Conservation (phyloP, 225 moss, liverwort and hornwort species). For the Polytrichum commune region DNA sequence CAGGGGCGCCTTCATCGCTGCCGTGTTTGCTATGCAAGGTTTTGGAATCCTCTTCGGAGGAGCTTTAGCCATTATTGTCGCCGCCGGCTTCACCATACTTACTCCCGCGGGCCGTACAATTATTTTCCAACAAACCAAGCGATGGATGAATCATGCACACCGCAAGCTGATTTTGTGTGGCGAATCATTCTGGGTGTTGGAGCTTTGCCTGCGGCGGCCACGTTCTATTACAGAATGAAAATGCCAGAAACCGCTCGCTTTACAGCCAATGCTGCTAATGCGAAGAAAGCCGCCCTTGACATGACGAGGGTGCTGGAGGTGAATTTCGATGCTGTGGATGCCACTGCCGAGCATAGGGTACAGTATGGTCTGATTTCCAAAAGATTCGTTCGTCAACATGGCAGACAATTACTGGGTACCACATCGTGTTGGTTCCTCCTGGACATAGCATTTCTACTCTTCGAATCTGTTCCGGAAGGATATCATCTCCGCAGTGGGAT, state of each 20-base stretch:
- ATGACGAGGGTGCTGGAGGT: constrained; percentile 4
- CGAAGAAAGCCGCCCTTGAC: constrained; percentile 11
- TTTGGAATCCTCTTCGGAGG: constrained; percentile 4
- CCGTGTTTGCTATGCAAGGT: constrained; percentile 12
- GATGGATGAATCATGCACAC: background rate
- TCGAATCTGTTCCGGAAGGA: constrained; percentile 7
- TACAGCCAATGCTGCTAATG: background rate
- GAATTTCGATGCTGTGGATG: background rate
- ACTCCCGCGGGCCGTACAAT: background rate
- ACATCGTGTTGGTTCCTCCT: background rate
- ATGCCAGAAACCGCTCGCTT: constrained; percentile 10
- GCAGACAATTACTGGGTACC: background rate
- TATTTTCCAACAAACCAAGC: constrained; percentile 1
- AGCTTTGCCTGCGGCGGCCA: constrained; percentile 5
- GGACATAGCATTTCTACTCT: constrained; percentile 1
- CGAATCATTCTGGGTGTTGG: constrained; percentile 9
- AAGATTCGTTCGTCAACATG: constrained; percentile 5
- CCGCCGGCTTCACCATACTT: constrained; percentile 6
- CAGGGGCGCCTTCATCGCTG: constrained; percentile 9
- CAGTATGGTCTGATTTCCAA: constrained; percentile 7
- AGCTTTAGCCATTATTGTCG: background rate
- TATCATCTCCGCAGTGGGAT: constrained; percentile 6
- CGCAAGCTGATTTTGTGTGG: constrained; percentile 8
- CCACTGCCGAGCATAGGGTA: background rate
- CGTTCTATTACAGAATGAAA: constrained; percentile 12